Conservation (phyloP, 202 grass and related monocot genomes). For the Saccharum hybrid region DNA sequence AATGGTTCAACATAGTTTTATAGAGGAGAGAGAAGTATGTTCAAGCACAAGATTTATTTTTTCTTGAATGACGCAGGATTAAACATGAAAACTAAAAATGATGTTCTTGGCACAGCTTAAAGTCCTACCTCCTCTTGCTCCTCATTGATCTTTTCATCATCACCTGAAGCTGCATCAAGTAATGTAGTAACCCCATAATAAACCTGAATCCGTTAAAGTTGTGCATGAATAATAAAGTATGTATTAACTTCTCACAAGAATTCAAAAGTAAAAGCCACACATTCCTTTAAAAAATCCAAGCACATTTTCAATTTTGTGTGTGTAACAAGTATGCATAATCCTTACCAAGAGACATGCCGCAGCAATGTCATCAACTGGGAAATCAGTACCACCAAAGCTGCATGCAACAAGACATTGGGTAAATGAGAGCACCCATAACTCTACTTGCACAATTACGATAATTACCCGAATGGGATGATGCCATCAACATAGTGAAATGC, state of each 20-base stretch:
- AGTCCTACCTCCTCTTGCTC: conserved; percentile 85
- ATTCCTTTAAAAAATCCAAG: background rate
- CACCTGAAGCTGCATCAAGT: conserved; percentile 86
- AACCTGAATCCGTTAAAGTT: conserved; percentile 58
- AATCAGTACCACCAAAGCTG: conserved; percentile 94
- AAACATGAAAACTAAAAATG: conserved; percentile 16
- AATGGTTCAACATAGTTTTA: conserved; percentile 48
- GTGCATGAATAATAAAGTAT: conserved; percentile 25
- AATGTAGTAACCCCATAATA: conserved; percentile 98
- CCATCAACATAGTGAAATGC: conserved; percentile 97
- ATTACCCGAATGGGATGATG: conserved; percentile 92
- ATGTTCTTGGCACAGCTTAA: background rate
- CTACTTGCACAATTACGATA: conserved; percentile 24
- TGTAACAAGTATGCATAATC: conserved; percentile 5
- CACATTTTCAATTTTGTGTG: conserved; percentile 7
- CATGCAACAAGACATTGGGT: conserved; percentile 40
- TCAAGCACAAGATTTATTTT: background rate
- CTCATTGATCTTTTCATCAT: conserved; percentile 84
- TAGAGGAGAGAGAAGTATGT: conserved; percentile 31
- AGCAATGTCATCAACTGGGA: conserved; percentile 92
- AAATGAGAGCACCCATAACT: conserved; percentile 35
- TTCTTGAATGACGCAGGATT: background rate
- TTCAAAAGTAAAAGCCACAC: conserved; percentile 28
- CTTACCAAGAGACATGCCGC: conserved; percentile 94
- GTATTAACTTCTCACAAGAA: background rate